Conservation (phyloP, 148 eudicot species). For the Diospyros kaki region DNA sequence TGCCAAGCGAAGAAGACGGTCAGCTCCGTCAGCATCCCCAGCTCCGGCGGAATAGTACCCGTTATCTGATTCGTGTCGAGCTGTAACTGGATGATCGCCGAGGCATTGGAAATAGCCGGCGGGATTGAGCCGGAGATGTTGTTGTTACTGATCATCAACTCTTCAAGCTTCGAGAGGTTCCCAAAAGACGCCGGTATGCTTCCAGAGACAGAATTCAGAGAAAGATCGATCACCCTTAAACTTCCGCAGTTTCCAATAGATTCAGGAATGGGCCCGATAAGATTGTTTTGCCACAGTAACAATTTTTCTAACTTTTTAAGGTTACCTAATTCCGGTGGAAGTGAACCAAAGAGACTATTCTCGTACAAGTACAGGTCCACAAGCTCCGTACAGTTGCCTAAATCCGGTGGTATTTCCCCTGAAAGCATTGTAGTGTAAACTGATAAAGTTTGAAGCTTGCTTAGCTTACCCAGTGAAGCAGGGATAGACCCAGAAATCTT, state of each 20-base stretch:
- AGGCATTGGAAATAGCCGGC: constrained; percentile 55
- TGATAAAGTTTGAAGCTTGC: constrained; percentile 55
- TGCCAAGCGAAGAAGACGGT: constrained; percentile 74
- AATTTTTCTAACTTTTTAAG: constrained; percentile 63
- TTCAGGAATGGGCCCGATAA: constrained; percentile 67
- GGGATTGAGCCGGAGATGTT: constrained; percentile 79
- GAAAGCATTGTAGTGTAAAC: constrained; percentile 76
- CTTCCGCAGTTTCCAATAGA: constrained; percentile 66
- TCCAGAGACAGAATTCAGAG: constrained; percentile 68
- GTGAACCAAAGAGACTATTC: constrained; percentile 70
- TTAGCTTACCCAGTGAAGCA: constrained; percentile 55
- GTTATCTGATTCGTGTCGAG: constrained; percentile 72
- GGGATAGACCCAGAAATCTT: constrained; percentile 67
- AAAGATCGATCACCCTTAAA: constrained; percentile 54
- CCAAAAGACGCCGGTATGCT: constrained; percentile 62
- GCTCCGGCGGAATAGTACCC: constrained; percentile 62
- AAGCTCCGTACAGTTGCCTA: constrained; percentile 81
- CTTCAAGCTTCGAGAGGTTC: constrained; percentile 44
- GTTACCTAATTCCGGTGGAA: constrained; percentile 69
- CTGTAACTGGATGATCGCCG: constrained; percentile 60
- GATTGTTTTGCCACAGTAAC: constrained; percentile 74
- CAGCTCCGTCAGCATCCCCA: constrained; percentile 47
- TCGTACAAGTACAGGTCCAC: constrained; percentile 62
- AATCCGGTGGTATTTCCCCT: constrained; percentile 70
- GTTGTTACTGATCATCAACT: constrained; percentile 76